Percentiles rank a stretch among this genome's conserved stretches.
Conservation (phyloP, 345 rosid species). For the Nasturtium officinale region DNA sequence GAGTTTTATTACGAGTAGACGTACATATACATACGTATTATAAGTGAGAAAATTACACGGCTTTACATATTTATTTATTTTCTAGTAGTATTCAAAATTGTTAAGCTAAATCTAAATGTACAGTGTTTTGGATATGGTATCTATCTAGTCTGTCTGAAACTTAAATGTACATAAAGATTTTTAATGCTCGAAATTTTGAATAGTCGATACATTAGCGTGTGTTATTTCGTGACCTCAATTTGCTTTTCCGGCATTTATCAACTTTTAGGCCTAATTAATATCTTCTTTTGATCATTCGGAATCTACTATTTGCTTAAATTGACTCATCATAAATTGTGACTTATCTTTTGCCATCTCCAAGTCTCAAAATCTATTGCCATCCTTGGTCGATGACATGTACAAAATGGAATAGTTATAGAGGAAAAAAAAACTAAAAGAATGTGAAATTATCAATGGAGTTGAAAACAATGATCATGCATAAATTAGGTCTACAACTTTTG, state of each 20-base stretch:
- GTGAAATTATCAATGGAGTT: not conserved
- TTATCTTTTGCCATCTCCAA: not conserved
- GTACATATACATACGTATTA: not conserved
- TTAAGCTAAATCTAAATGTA: not conserved
- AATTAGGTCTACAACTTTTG: not conserved
- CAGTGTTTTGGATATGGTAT: not conserved
- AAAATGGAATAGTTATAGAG: no score
- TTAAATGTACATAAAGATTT: not conserved
- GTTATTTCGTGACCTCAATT: not conserved
- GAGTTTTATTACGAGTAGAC: not conserved
- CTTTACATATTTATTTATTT: not conserved
- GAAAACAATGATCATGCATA: not conserved
- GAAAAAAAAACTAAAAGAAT: not conserved
- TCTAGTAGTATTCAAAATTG: no score
- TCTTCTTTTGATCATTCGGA: no score
- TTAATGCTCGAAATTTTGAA: not conserved
- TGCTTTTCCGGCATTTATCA: not conserved
- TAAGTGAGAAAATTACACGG: not conserved
- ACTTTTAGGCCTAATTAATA: not conserved
- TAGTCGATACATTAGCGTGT: not conserved
- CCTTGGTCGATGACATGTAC: not conserved
- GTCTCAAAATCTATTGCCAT: not conserved
- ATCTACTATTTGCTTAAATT: not conserved
- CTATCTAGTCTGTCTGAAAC: not conserved
- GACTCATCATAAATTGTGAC: not conserved